A percentile compares a stretch with the other conserved stretches of the same genome.
These are phyloP conservation scores for Perkinsela sp. DNA, from an alignment of 208 protist species.

Conservation along the genomic window DNA sequence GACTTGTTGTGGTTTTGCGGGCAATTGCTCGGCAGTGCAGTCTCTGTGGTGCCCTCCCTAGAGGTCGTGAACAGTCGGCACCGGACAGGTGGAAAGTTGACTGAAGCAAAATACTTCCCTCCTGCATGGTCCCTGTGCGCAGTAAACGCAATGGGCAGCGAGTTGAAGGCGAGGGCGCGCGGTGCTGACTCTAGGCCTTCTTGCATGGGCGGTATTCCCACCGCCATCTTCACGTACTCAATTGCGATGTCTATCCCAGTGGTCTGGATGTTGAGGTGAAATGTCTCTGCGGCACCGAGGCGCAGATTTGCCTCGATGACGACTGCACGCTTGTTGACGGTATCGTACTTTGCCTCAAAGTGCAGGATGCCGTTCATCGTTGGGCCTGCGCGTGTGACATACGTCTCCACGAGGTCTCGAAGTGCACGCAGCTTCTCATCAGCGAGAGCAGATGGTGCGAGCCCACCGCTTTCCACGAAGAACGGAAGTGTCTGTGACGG, in stretches of 20 bases:
- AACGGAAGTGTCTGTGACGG: conserved; percentile 13
- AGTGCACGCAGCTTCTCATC: conserved; percentile 9
- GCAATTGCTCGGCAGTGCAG: background rate
- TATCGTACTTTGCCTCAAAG: conserved; percentile 51
- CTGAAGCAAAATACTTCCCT: background rate
- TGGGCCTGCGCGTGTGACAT: conserved; percentile 9
- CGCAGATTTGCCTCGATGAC: conserved; percentile 54
- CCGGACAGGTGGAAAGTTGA: background rate
- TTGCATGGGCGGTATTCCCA: background rate
- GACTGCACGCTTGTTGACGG: conserved; percentile 9
- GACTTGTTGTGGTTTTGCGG: background rate
- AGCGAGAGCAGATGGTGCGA: conserved; percentile 14
- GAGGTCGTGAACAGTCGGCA: background rate
- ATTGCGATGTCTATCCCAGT: background rate
- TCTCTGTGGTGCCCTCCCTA: background rate
- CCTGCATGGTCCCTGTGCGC: too few species aligned
- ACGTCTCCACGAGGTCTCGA: conserved; percentile 15
- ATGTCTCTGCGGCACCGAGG: conserved; percentile 38
- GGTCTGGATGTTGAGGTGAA: background rate
- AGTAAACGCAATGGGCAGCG: background rate
- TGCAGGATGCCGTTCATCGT: conserved; percentile 27
- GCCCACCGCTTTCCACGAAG: conserved; percentile 29
- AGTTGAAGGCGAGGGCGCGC: background rate
- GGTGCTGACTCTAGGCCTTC: background rate
- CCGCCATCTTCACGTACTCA: background rate